These are phyloP conservation scores for Candida coquimbonensis DNA, from an alignment of 805 yeast species.

Conservation along the genomic window DNA sequence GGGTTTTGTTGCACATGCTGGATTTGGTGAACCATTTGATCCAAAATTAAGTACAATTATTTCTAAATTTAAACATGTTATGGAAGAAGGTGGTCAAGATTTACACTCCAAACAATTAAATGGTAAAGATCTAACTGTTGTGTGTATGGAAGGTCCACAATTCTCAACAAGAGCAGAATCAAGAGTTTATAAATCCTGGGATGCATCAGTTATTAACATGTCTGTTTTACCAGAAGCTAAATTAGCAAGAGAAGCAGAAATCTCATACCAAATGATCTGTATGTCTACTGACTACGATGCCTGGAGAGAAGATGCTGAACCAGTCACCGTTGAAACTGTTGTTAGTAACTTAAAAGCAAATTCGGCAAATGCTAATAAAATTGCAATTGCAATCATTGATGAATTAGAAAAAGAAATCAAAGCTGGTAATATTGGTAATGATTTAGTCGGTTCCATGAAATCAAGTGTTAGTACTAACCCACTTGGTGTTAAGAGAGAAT, in stretches of 20 bases:
- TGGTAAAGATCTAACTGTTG: constrained; percentile 69
- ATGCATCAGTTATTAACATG: constrained; percentile 96
- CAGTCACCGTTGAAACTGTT: constrained; percentile 97
- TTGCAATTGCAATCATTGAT: constrained; percentile 65
- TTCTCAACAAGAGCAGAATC: constrained; percentile 97
- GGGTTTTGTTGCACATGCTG: constrained; percentile 96
- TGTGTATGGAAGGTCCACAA: constrained; percentile 99
- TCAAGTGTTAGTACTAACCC: constrained; percentile 74
- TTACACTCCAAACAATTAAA: constrained; percentile 65
- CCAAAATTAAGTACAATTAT: constrained; percentile 60
- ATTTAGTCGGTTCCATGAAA: constrained; percentile 70
- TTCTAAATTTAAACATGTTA: constrained; percentile 47
- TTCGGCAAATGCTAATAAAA: constrained; percentile 72
- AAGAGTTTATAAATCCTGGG: constrained; percentile 74
- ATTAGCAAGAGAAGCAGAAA: constrained; percentile 95
- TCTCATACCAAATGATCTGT: constrained; percentile 95
- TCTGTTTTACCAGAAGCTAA: constrained; percentile 95
- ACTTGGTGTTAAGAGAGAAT: constrained; percentile 61
- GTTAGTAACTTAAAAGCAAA: constrained; percentile 87
- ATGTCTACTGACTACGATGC: constrained; percentile 99
- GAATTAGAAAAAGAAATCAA: constrained; percentile 56
- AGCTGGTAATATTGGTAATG: constrained; percentile 59
- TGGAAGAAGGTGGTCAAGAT: constrained; percentile 40
- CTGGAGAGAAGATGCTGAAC: constrained; percentile 92
- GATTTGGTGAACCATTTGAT: constrained; percentile 96